phyloP scores from a whole-genome alignment of 495 filamentous ascomycete species.

The Trichodelitschia bisporula region DNA sequence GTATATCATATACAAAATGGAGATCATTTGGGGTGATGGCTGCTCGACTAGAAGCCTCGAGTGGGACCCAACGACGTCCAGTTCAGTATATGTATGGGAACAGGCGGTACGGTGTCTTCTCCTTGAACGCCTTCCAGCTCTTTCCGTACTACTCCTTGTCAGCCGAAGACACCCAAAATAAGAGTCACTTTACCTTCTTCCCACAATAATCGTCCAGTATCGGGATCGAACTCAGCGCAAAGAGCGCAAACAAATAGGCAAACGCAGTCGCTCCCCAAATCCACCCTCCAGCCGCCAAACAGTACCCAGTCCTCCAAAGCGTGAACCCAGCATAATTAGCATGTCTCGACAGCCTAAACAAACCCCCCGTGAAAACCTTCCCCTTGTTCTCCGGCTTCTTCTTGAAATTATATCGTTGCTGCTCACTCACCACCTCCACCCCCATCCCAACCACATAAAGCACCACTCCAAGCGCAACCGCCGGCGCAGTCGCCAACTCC shows the following conservation, averaged over 20 bases:
- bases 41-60: no score
- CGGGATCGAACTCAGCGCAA: conserved; percentile 20
- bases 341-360: conserved; percentile 29
- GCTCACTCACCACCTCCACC: conserved; percentile 24
- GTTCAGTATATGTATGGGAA: conserved; percentile 2
- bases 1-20: no score
- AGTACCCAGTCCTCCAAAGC: conserved; percentile 28
- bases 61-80: no score
- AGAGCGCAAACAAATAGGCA: conserved; percentile 20
- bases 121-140: conserved; percentile 9
- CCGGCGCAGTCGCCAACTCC: conserved; percentile 8
- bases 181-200: conserved; percentile 11
- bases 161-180: background rate
- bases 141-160: conserved; percentile 5
- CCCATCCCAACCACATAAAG: conserved; percentile 23
- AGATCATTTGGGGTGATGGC: no score
- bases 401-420: conserved; percentile 30
- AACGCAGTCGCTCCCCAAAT: conserved; percentile 16
- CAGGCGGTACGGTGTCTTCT: conserved; percentile 6
- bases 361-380: conserved; percentile 25
- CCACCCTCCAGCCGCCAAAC: conserved; percentile 23
- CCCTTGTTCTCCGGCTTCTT: conserved; percentile 24
- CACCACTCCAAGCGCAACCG: conserved; percentile 18
- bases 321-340: conserved; percentile 34
- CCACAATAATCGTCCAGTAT: conserved; percentile 26